Base-by-base conservation (phyloP, 495 filamentous ascomycete genomes). In the Letharia columbiana region DNA sequence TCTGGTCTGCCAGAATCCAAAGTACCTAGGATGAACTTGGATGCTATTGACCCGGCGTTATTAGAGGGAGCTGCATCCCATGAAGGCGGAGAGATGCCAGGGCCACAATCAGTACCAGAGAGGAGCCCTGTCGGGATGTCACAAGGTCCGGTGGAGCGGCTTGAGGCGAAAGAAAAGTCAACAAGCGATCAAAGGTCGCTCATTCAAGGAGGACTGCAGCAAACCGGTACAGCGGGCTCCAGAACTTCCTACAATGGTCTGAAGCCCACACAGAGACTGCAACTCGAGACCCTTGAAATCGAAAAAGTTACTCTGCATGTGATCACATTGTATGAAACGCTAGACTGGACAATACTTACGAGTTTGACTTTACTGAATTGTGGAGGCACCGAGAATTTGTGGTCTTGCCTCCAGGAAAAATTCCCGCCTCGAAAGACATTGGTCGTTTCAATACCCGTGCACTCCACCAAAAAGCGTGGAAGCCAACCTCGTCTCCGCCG, bases 321-420 rank as follows among this genome's bases (percentile, higher is more conserved):
- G 31, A 78, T 85, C 20, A 84, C 89, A 23, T 79, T 92, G 40
- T 77, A 86, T 47, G 84, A 84, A 58, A 86, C 86, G 0, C 81
- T 96, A 61, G 91, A 98, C 73, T 96, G 90, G 90, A 86, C 85
- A 0, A 75, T 82, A 5, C 75, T 96, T 52, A 88, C 85, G n/a
- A 88, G 79, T 20, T 76, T 98, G 60, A 96, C 93, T 0, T 81
- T 98, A 20, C 84, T 98, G 59, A 81, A 88, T 52, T 96, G 93
- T 72, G 78, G 82, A 39, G 83, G 89, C 59, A 87, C 91, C 71
- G 91, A 95, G 50, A 80, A 84, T 58, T 83, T 98, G 4, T 96
- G 91, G 91, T 87, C 86, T 71, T 83, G 86, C 47, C 80, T 98
- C 13, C 85, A 88, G 50, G 83, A 86, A 23, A 83, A 85, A 28